Conservation (phyloP, 352 stramenopile genomes). For the Phytophthora meadii region DNA sequence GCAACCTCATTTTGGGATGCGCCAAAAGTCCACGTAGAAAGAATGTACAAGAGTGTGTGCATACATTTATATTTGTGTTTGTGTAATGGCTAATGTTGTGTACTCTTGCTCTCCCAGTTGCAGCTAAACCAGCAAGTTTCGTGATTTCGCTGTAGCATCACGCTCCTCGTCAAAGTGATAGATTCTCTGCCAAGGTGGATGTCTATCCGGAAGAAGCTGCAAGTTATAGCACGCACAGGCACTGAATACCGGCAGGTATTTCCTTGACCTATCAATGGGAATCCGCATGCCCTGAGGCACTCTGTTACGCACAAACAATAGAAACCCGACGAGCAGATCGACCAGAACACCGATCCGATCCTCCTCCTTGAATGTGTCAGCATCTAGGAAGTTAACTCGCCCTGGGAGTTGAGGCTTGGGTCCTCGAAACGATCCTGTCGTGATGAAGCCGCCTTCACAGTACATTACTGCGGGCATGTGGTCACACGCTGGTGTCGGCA, state of each 20-base stretch:
- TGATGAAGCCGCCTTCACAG: conserved; percentile 70
- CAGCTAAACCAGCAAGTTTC: neutral
- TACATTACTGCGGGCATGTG: conserved; percentile 83
- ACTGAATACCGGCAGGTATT: conserved; percentile 69
- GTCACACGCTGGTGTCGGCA: conserved; percentile 63
- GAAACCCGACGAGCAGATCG: conserved; percentile 56
- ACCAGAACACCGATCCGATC: conserved; percentile 69
- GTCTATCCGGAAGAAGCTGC: conserved; percentile 41
- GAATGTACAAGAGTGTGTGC: too few species aligned
- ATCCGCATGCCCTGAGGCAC: conserved; percentile 50
- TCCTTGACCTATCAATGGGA: conserved; percentile 42
- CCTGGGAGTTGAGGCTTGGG: conserved; percentile 54
- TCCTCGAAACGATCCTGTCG: conserved; percentile 68
- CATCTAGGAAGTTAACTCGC: conserved; percentile 51
- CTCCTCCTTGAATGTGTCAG: conserved; percentile 51
- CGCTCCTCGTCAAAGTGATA: conserved; percentile 37
- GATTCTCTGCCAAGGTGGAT: conserved; percentile 55
- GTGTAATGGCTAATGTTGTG: neutral
- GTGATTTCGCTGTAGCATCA: conserved; percentile 1
- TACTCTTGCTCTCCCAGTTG: neutral
- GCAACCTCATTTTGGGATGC: too few species aligned
- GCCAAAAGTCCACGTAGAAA: too few species aligned
- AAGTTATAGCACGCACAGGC: conserved; percentile 63
- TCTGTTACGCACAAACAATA: conserved; percentile 64
- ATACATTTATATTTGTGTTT: too few species aligned